Evolutionary conservation across 2,329 filamentous ascomycete genomes (phyloP).

Genomic region (Sarocladium strictum): DNA sequence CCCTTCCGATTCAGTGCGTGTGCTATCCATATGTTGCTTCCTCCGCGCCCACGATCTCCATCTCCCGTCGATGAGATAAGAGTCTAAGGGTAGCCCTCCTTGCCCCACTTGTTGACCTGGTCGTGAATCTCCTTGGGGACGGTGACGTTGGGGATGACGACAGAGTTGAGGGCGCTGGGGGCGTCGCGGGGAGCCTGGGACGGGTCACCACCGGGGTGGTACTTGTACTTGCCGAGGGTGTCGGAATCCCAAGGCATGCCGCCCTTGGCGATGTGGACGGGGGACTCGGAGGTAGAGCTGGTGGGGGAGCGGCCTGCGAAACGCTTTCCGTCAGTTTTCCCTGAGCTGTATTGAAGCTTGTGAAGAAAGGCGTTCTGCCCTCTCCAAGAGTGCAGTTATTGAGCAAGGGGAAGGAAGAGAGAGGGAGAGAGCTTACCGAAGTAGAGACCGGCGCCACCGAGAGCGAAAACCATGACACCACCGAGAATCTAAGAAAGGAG

Average conservation of each 20-base stretch:
- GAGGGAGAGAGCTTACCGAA: constrained; percentile 57
- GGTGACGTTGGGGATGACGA: constrained; percentile 89
- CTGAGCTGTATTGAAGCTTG: no score
- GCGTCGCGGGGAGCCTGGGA: constrained; percentile 75
- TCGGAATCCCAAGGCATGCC: constrained; percentile 90
- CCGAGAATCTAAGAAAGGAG: constrained; percentile 65
- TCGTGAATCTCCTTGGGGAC: constrained; percentile 92
- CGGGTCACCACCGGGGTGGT: constrained; percentile 80
- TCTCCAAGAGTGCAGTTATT: no score
- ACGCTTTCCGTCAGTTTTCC: no score
- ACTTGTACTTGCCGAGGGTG: constrained; percentile 62
- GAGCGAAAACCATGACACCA: constrained; percentile 82
- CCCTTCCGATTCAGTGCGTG: not conserved
- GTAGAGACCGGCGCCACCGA: constrained; percentile 85
- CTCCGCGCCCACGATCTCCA: not conserved
- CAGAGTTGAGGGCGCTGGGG: constrained; percentile 90
- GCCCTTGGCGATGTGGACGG: constrained; percentile 64
- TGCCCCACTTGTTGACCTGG: constrained; percentile 99
- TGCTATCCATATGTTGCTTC: not conserved
- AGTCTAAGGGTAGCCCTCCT: constrained; percentile 68
- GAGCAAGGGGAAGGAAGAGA: no score
- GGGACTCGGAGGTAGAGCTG: constrained; percentile 66
- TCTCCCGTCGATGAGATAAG: not conserved
- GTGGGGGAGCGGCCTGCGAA: constrained; percentile 70
- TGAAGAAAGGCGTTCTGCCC: no score